Evolutionary conservation across 176 grass and related monocot species (phyloP), one percentile per base, ranked within the genome.

Genomic region (Ampelocalamus luodianensis): DNA sequence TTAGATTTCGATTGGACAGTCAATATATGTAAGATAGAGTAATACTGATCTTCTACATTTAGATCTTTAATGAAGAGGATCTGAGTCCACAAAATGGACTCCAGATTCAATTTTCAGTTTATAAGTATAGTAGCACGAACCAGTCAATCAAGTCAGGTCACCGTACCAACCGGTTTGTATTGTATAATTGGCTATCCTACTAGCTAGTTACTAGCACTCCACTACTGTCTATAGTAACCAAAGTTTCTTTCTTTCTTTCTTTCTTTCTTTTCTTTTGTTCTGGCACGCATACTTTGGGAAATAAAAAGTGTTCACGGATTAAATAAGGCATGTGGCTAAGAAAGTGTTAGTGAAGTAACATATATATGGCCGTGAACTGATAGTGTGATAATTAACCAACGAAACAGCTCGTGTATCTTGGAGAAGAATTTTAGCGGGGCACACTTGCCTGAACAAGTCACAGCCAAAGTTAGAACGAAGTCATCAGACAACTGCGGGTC

Each of bases 241-340:
- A 62, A 26, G 59, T 27, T 77, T 43, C 55, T 77, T 77, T 61
- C 4, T 60, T 3, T 16, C 13, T 27, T 77, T 43, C 55, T 77
- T 77, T 61, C 4, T 60, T 3, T 16, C 13, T n/a, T 60, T 3
- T 16, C 13, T 13, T 48, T 14, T 48, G 6, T 56, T 56, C 7
- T 24, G 56, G 22, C 9, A 59, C 29, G 29, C 29, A 29, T 59
- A 15, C 13, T 65, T 32, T 6, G 34, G 11, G n/a, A 17, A 63
- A 20, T 32, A 36, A 22, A 22, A 65, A 48, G 42, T 34, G 60
- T 5, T 65, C 32, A 65, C 13, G 26, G 16, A n/a, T n/a, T 65
- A 79, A 65, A 79, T 34, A 79, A 65, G 77, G 43, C 42, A 49
- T 65, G 23, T 7, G 5, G 10, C 16, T 34, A 45, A 64, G 61